Percentiles rank a stretch among this genome's conserved stretches.
Conservation (phyloP, 139 green algal species). For the Monoraphidium neglectum region DNA sequence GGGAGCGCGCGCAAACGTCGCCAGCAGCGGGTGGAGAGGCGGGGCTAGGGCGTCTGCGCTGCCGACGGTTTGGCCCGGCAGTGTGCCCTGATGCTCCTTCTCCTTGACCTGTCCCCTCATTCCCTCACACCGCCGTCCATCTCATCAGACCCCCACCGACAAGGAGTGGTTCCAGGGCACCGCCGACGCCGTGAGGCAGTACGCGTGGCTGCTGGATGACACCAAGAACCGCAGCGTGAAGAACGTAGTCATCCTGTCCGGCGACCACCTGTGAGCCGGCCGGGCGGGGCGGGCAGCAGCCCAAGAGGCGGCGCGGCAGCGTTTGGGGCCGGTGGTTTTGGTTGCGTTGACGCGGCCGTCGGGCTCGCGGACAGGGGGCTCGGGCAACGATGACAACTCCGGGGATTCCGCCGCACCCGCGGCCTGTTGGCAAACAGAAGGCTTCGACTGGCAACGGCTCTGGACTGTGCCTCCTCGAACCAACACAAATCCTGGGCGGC, state of each 20-base stretch:
- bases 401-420: no score
- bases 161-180: slow-evolving; percentile 93
- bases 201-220: slow-evolving; percentile 94
- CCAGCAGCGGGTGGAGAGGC: no score
- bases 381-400: no score
- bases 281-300: background rate
- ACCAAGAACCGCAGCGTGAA: slow-evolving; percentile 93
- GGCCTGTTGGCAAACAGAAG: no score
- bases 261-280: slow-evolving; percentile 82
- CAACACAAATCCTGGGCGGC: background rate
- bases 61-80: no score
- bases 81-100: background rate
- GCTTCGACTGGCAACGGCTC: no score
- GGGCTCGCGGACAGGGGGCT: no score
- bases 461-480: no score
- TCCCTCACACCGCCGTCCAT: slow-evolving; percentile 37
- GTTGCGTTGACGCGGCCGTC: no score
- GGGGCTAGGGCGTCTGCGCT: no score
- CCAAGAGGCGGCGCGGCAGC: background rate
- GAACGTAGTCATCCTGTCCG: slow-evolving; percentile 96
- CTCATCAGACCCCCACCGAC: slow-evolving; percentile 64
- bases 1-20: no score
- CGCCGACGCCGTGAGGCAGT: slow-evolving; percentile 97
- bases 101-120: background rate
- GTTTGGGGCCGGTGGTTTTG: no score